phyloP scores from a whole-genome alignment of 73 alveolate species.

The Paramecium pentaurelia region DNA sequence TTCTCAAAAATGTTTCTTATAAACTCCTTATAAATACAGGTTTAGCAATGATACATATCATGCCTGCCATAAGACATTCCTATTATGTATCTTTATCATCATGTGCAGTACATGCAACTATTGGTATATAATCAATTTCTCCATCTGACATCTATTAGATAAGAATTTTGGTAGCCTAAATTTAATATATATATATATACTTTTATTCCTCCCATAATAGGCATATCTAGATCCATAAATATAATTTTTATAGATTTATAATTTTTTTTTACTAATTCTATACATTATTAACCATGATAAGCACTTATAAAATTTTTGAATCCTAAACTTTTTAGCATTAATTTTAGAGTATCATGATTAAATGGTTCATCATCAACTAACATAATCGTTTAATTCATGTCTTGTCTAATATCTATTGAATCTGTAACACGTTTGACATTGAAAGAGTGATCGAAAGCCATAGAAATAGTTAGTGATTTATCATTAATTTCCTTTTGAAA shows the following conservation, averaged over 20 bases:
- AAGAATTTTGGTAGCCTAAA: background rate
- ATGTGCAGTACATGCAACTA: slow-evolving; percentile 37
- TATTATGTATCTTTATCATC: slow-evolving; percentile 25
- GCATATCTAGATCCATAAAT: slow-evolving; percentile 49
- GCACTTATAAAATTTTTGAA: background rate
- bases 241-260: background rate
- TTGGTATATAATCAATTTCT: background rate
- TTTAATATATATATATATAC: background rate
- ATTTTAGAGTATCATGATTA: slow-evolving; percentile 15
- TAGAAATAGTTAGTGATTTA: background rate
- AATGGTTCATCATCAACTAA: slow-evolving; percentile 49
- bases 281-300: slow-evolving; percentile 27
- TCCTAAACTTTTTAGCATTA: background rate
- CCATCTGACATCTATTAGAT: background rate
- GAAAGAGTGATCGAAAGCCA: background rate
- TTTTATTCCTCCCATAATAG: slow-evolving; percentile 32
- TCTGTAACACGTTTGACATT: background rate
- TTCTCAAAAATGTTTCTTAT: background rate
- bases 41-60: background rate
- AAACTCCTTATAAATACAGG: slow-evolving; percentile 4
- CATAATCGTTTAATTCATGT: background rate
- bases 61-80: background rate
- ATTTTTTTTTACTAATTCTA: background rate
- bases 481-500: background rate
- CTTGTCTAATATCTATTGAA: background rate